Conservation (phyloP, 2,329 filamentous ascomycete genomes). For the Fusarium avenaceum region DNA sequence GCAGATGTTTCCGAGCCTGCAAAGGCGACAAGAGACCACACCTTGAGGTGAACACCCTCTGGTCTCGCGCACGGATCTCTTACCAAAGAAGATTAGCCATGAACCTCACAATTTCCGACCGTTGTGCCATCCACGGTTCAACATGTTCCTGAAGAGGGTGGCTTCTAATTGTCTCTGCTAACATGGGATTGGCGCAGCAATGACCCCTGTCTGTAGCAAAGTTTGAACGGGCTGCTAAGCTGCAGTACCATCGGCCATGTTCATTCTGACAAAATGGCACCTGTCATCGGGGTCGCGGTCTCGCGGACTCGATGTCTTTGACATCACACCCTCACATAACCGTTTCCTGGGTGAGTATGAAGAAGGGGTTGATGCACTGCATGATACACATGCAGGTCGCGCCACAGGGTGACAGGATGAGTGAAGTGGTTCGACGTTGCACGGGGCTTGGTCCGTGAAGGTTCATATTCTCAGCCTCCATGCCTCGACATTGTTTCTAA, state of each 20-base stretch:
- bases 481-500: constrained; percentile 32
- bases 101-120: constrained; percentile 21
- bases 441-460: constrained; percentile 25
- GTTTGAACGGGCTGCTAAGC: constrained; percentile 36
- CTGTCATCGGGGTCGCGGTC: constrained; percentile 24
- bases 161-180: constrained; percentile 23
- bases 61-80: constrained; percentile 34
- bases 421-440: not conserved
- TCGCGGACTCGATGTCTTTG: constrained; percentile 29
- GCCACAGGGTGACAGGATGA: constrained; percentile 10
- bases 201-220: constrained; percentile 28
- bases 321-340: constrained; percentile 40
- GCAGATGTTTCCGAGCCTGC: constrained; percentile 16
- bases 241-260: constrained; percentile 17
- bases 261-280: constrained; percentile 29
- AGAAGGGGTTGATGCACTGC: constrained; percentile 5
- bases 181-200: constrained; percentile 36
- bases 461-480: constrained; percentile 14
- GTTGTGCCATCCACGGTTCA: constrained; percentile 26
- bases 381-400: constrained; percentile 26
- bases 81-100: constrained; percentile 20
- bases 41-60: not conserved
- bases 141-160: constrained; percentile 39
- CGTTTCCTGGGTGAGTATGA: not conserved
- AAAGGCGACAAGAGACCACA: constrained; percentile 12